These are phyloP conservation scores for Colletotrichum kahawae DNA, from an alignment of 2,329 filamentous ascomycete species.

Conservation along the genomic window DNA sequence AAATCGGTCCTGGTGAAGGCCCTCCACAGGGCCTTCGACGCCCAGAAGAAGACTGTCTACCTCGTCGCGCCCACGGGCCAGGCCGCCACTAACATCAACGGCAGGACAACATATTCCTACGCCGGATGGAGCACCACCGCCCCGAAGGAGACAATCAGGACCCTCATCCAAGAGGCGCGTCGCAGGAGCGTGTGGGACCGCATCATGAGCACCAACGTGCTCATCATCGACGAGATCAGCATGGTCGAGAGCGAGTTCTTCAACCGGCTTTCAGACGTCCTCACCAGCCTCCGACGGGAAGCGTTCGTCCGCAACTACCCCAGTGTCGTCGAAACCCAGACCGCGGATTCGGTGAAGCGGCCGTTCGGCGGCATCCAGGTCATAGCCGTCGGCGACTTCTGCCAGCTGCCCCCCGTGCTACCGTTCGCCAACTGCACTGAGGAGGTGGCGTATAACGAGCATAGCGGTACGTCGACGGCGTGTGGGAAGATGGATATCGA, in stretches of 20 bases:
- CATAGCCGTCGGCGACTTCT: slow-evolving; percentile 6
- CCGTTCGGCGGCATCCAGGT: background rate
- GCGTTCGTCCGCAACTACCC: background rate
- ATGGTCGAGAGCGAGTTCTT: slow-evolving; percentile 72
- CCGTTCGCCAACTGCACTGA: background rate
- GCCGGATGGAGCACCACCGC: background rate
- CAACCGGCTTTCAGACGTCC: slow-evolving; percentile 59
- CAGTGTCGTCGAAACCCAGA: background rate
- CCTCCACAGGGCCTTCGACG: background rate
- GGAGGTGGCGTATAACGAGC: background rate
- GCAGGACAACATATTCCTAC: background rate
- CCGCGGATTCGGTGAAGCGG: background rate
- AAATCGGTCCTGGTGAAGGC: background rate
- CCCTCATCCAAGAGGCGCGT: background rate
- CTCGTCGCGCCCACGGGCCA: background rate
- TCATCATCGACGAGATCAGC: slow-evolving; percentile 70
- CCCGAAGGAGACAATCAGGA: background rate
- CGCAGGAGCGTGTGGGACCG: slow-evolving; percentile 37
- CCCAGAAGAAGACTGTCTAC: background rate
- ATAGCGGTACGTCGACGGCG: background rate
- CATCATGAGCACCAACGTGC: slow-evolving; percentile 51
- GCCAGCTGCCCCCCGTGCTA: background rate
- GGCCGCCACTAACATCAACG: background rate
- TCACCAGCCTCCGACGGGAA: background rate
- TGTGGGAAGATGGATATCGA: background rate